phyloP scores from a whole-genome alignment of 148 eudicot genomes.

The Suaeda aralocaspica region DNA sequence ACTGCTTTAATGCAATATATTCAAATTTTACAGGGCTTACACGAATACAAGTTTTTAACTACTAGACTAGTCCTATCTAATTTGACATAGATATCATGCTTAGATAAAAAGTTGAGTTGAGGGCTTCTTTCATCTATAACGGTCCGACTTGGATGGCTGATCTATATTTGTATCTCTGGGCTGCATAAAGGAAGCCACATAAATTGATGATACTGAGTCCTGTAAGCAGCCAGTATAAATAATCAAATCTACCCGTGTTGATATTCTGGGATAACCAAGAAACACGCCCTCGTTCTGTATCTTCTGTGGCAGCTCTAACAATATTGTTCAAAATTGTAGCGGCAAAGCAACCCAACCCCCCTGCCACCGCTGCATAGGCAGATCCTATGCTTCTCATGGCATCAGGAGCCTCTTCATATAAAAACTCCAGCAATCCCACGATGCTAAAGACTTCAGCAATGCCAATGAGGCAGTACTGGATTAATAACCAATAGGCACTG shows the following conservation, averaged over 20 bases:
- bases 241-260: conserved; percentile 76
- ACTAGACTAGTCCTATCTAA: background rate
- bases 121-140: conserved; percentile 7
- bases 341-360: conserved; percentile 84
- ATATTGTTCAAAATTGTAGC: conserved; percentile 68
- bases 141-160: background rate
- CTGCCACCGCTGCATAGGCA: conserved; percentile 89
- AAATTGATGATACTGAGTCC: conserved; percentile 63
- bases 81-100: background rate
- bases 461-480: conserved; percentile 83
- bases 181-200: conserved; percentile 51
- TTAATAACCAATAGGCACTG: conserved; percentile 83
- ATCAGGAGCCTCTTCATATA: conserved; percentile 89
- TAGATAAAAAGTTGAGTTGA: background rate
- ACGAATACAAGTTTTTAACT: background rate
- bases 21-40: background rate
- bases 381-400: conserved; percentile 96
- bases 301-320: conserved; percentile 49
- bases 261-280: conserved; percentile 96
- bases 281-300: conserved; percentile 22
- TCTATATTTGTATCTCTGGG: conserved; percentile 58
- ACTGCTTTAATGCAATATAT: background rate
- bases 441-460: conserved; percentile 92
- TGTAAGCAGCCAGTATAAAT: conserved; percentile 78
- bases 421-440: conserved; percentile 79